Evolutionary conservation across 2,329 filamentous ascomycete species (phyloP).

Genomic region (Rhynchosporium secalis): DNA sequence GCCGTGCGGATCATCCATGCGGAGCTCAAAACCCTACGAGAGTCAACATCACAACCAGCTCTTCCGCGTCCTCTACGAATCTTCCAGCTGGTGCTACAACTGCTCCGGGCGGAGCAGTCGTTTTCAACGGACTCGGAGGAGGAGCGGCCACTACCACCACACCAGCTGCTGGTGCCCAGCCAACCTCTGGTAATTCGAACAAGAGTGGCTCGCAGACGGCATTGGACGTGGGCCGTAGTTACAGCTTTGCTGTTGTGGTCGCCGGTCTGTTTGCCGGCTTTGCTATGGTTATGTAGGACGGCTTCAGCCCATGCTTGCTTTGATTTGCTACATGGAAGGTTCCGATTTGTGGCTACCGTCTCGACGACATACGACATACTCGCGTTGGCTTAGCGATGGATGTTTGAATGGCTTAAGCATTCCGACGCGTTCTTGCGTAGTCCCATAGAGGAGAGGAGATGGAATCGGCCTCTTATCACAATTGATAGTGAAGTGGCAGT

Average conservation of each 20-base stretch:
- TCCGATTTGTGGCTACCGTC: slow-evolving; percentile 10
- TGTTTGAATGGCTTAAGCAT: slow-evolving; percentile 22
- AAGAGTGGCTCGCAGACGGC: slow-evolving; percentile 42
- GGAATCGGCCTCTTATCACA: slow-evolving; percentile 24
- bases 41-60: slow-evolving; percentile 53
- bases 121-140: slow-evolving; percentile 48
- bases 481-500: slow-evolving; percentile 21
- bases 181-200: slow-evolving; percentile 28
- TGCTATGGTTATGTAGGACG: slow-evolving; percentile 49
- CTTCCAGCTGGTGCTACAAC: slow-evolving; percentile 44
- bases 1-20: slow-evolving; percentile 68
- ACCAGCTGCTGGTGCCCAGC: slow-evolving; percentile 18
- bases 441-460: slow-evolving; percentile 22
- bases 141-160: slow-evolving; percentile 39
- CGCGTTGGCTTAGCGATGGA: slow-evolving; percentile 28
- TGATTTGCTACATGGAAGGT: slow-evolving; percentile 12
- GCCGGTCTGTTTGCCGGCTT: slow-evolving; percentile 59
- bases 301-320: slow-evolving; percentile 5
- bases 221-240: slow-evolving; percentile 55
- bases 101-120: slow-evolving; percentile 30
- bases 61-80: slow-evolving; percentile 38
- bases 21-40: slow-evolving; percentile 65
- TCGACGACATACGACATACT: slow-evolving; percentile 17
- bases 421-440: slow-evolving; percentile 24
- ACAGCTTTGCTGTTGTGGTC: slow-evolving; percentile 55